Conservation (phyloP, 2,329 filamentous ascomycete genomes). For the Pyrenochaeta sp. region DNA sequence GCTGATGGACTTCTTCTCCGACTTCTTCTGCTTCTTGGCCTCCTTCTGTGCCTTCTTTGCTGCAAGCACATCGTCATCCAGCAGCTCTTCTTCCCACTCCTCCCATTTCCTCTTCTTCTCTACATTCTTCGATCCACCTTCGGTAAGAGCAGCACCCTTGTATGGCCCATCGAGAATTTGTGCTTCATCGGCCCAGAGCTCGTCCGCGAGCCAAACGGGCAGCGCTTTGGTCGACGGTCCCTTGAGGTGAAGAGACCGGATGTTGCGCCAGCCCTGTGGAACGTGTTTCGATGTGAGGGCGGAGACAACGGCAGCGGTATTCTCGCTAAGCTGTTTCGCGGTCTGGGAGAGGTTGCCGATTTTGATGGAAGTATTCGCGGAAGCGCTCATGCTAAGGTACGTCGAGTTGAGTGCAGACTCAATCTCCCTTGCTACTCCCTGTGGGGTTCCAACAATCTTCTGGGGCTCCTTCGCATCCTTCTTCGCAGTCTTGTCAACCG, state of each 20-base stretch:
- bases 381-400: constrained; percentile 79
- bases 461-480: constrained; percentile 39
- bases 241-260: constrained; percentile 88
- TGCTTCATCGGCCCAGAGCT: constrained; percentile 84
- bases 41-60: constrained; percentile 47
- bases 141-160: constrained; percentile 36
- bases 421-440: constrained; percentile 80
- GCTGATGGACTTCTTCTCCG: constrained; percentile 42
- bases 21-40: constrained; percentile 60
- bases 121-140: constrained; percentile 25
- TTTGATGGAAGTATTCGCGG: constrained; percentile 80
- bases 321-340: constrained; percentile 78
- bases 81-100: constrained; percentile 47
- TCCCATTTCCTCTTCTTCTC: constrained; percentile 49
- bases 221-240: constrained; percentile 85
- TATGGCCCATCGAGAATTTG: constrained; percentile 69
- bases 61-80: constrained; percentile 43
- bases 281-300: constrained; percentile 78
- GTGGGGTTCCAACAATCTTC: constrained; percentile 62
- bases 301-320: constrained; percentile 73
- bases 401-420: constrained; percentile 78
- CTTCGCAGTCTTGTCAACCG: constrained; percentile 62
- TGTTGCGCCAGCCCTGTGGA: constrained; percentile 85
- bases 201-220: constrained; percentile 92
- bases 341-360: constrained; percentile 79